A percentile compares a stretch with the other conserved stretches of the same genome.
These are phyloP conservation scores for Aristolochia fimbriata DNA, from an alignment of 164 flowering plant genomes.

Conservation along the genomic window DNA sequence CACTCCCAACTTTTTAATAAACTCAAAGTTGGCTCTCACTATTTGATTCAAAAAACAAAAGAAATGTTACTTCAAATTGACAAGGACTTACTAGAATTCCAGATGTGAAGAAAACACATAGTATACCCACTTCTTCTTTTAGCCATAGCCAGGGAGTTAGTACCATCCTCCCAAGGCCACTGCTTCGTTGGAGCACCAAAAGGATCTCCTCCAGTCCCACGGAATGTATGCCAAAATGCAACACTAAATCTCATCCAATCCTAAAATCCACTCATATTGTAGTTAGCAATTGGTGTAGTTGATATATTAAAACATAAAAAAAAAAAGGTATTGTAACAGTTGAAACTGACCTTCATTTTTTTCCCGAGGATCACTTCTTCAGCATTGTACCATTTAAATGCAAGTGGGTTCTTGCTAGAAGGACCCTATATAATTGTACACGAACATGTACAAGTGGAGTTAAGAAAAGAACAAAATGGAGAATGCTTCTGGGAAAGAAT, in stretches of 20 bases:
- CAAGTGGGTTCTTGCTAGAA: conserved; percentile 68
- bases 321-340: not conserved
- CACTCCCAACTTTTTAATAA: conserved; percentile 84
- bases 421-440: conserved; percentile 52
- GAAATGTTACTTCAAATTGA: not conserved
- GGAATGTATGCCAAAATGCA: conserved; percentile 99
- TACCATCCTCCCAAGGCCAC: conserved; percentile 99
- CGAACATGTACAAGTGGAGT: not conserved
- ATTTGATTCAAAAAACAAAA: conserved; percentile 12
- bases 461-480: not conserved
- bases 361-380: conserved; percentile 90
- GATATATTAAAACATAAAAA: not conserved
- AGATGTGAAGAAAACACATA: not conserved
- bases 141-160: conserved; percentile 92
- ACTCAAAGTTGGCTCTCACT: conserved; percentile 99
- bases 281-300: conserved; percentile 2
- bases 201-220: conserved; percentile 89
- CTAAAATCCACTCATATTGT: conserved; percentile 19
- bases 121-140: conserved; percentile 66
- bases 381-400: conserved; percentile 88
- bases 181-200: conserved; percentile 87
- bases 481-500: not conserved
- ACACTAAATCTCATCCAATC: conserved; percentile 97
- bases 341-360: conserved; percentile 76
- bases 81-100: not conserved